Evolutionary conservation across 2,329 filamentous ascomycete species (phyloP).

Genomic region (Nigrograna mackinnonii): DNA sequence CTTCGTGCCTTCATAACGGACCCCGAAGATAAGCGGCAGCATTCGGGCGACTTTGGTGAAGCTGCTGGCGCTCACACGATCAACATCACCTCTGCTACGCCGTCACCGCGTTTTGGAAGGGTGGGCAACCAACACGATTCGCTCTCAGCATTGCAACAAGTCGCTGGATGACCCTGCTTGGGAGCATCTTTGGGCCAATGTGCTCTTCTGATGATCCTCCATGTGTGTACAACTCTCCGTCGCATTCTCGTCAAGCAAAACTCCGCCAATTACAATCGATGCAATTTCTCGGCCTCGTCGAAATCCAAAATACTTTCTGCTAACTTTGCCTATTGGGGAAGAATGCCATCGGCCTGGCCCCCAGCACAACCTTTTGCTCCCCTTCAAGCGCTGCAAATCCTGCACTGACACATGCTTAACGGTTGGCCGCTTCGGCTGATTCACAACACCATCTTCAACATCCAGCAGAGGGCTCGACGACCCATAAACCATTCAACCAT

Average conservation of each 20-base stretch:
- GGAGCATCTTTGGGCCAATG: conserved; percentile 11
- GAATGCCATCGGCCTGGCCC: no score
- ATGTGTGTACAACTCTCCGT: conserved; percentile 15
- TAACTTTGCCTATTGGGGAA: no score
- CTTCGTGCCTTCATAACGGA: conserved; percentile 12
- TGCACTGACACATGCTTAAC: neutral
- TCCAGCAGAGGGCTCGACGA: conserved; percentile 1
- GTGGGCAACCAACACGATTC: conserved; percentile 7
- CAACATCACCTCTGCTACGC: conserved; percentile 1
- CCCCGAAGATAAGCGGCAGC: conserved; percentile 10
- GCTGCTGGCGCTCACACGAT: conserved; percentile 5
- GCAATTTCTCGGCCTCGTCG: conserved; percentile 1
- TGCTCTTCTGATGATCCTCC: conserved; percentile 15
- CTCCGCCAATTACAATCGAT: conserved; percentile 21
- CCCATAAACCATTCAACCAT: conserved; percentile 1
- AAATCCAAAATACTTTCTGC: conserved; percentile 3
- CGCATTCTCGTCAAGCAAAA: conserved; percentile 18
- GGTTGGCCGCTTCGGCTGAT: conserved; percentile 3
- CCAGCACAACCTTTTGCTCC: no score
- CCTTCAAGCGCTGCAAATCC: conserved; percentile 3
- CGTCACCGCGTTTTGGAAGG: conserved; percentile 5
- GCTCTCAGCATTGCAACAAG: conserved; percentile 5
- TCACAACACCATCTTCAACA: conserved; percentile 9
- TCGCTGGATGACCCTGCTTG: conserved; percentile 10
- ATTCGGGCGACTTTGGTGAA: neutral